Conservation (phyloP, 306 rosid species). For the Herpetospermum pedunculosum region DNA sequence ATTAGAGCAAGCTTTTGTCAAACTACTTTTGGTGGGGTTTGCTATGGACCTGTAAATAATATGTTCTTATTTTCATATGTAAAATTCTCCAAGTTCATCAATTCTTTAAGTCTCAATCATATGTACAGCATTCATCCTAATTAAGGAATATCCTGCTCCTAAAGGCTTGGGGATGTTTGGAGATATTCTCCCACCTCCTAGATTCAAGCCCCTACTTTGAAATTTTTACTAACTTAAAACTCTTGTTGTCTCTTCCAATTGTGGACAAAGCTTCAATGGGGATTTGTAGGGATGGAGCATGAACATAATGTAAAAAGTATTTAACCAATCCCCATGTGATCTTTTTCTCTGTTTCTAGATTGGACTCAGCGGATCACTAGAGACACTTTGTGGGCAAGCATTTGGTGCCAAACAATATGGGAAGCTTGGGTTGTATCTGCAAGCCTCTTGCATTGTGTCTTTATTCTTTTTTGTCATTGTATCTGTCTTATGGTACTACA, state of each 20-base stretch:
- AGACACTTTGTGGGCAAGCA: slow-evolving; percentile 79
- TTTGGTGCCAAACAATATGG: slow-evolving; percentile 54
- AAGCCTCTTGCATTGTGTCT: slow-evolving; percentile 56
- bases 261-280: background rate
- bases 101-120: background rate
- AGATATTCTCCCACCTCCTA: background rate
- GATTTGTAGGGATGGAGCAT: background rate
- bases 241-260: no score
- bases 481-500: slow-evolving; percentile 44
- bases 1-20: background rate
- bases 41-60: no score
- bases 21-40: background rate
- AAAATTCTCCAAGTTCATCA: background rate
- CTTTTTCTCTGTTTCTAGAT: slow-evolving; percentile 19
- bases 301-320: background rate
- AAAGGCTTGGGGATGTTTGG: background rate
- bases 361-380: slow-evolving; percentile 77
- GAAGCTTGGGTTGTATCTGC: slow-evolving; percentile 63
- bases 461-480: slow-evolving; percentile 32
- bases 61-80: background rate
- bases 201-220: background rate
- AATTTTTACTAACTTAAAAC: no score
- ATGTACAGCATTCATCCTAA: background rate
- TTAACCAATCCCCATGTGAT: background rate
- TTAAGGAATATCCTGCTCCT: background rate